Base-by-base conservation (phyloP, 208 protist genomes). In the Trypanosoma congolense region DNA sequence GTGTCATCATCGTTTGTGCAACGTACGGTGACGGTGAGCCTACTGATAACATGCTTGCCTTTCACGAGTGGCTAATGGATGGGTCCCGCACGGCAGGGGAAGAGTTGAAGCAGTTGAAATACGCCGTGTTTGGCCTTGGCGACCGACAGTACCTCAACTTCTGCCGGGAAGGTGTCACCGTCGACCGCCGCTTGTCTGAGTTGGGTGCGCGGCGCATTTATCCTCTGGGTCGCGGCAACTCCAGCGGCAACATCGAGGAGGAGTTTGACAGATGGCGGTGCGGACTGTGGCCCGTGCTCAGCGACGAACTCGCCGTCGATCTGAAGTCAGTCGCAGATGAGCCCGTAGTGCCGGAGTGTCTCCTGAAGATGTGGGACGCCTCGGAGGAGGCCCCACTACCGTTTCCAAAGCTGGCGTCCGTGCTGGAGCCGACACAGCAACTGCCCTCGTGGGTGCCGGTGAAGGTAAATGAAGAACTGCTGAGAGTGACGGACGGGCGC, bases 1-100 rank as follows among this genome's bases (percentile, higher is more conserved):
- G 92, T 21, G 74, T 95, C 19, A 70, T 94, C 21, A 67, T 92
- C 48, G 58, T 92, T 9, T 95, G 87, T 47, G 75, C 88, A 42
- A 97, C 90, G 35, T 94, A 91, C 63, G 93, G 88, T 44, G 91
- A 97, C 48, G 90, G 90, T 9, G 88, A 96, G 65, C 80, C 83
- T 21, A 95, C 93, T 0, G 90, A 96, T 68, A 85, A 85, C 22
- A 93, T 88, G 79, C 82, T 90, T 53, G 62, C 62, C 57, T 95
- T 96, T 53, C 83, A 90, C 41, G 74, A 93, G 50, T 92, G 75
- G 68, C 58, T 96, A 26, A 74, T 90, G 73, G 75, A 92, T 44
- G 77, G 88, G 8, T 49, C 53, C 38, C 78, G 79, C 49, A 28
- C 41, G 2, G 47, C 56, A 1, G 75, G 65, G 0, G 85, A 83